Evolutionary conservation across 495 filamentous ascomycete genomes (phyloP).

Genomic region (Amorphotheca resinae): DNA sequence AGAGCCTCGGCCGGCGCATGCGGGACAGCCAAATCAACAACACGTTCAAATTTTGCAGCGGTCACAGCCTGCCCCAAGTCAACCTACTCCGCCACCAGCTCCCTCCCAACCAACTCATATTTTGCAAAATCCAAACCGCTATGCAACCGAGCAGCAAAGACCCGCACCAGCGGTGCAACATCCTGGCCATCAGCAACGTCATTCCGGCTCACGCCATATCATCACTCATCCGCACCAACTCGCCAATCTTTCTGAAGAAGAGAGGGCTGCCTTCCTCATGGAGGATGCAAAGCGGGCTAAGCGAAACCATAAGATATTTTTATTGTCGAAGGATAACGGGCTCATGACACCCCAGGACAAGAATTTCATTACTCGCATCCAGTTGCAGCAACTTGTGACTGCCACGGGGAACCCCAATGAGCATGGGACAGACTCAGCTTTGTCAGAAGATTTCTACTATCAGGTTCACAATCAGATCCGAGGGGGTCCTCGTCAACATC

Average conservation of each 20-base stretch:
- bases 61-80: constrained; percentile 12
- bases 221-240: constrained; percentile 65
- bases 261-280: constrained; percentile 63
- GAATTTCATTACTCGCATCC: constrained; percentile 97
- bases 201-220: constrained; percentile 18
- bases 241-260: constrained; percentile 62
- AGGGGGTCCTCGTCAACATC: constrained; percentile 72
- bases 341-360: constrained; percentile 99
- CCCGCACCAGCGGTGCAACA: constrained; percentile 28
- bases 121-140: constrained; percentile 30
- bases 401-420: constrained; percentile 80
- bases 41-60: constrained; percentile 46
- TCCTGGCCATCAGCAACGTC: constrained; percentile 24
- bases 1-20: constrained; percentile 15
- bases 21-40: constrained; percentile 36
- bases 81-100: constrained; percentile 5
- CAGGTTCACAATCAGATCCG: constrained; percentile 93
- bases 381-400: constrained; percentile 88
- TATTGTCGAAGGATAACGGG: constrained; percentile 87
- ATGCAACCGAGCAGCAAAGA: constrained; percentile 22
- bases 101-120: constrained; percentile 30
- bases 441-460: constrained; percentile 95
- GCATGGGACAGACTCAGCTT: constrained; percentile 60
- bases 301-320: constrained; percentile 94
- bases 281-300: constrained; percentile 94